Base-by-base conservation (phyloP, 108 stramenopile genomes). In the Nitzschia inconspicua region DNA sequence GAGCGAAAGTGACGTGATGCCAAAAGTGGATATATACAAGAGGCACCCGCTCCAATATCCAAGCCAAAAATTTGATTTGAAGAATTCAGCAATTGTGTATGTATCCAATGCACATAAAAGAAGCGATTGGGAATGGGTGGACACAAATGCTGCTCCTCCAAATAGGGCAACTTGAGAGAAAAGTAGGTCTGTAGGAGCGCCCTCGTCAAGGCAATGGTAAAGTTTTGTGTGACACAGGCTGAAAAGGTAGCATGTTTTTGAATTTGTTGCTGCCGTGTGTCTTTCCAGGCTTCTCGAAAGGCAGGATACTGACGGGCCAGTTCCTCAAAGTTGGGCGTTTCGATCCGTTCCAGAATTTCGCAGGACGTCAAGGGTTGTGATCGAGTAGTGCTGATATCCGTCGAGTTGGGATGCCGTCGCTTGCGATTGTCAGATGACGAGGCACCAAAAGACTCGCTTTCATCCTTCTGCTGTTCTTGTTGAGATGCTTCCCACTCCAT, bases 71-170 rank as follows among this genome's bases (percentile, higher is more conserved):
- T 40, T 23, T 40, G 30, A 39, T 31, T 39, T 31, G 18, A 48
- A 31, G 37, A 14, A 40, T 10, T 24, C 34, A 96, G 48, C 31
- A 97, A 29, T 37, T 64, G 70, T 24, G 84, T 66, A 46, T 69
- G 63, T 37, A 97, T 67, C 94, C 94, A 97, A 47, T 75, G 78
- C 16, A 94, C 57, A 59, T 94, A 95, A 61, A 93, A 94, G 54
- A 86, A 88, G 25, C 96, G 76, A 63, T 97, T 95, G 13, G 96
- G 94, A 18, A 97, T 73, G 13, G 96, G 96, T 25, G 96, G 96
- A 61, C 89, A 93, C 27, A 97, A 61, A 22, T 75, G 70, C 19
- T 86, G 83, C 16, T 57, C 67, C 8, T 93, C 94, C 28, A 93
- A 56, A 25, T 80, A 70, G 27, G 87, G 80, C 58, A 93, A 41